Percentiles rank a stretch among this genome's conserved stretches.
Conservation (phyloP, 768 basidiomycete species). For the Suillus placidus region DNA sequence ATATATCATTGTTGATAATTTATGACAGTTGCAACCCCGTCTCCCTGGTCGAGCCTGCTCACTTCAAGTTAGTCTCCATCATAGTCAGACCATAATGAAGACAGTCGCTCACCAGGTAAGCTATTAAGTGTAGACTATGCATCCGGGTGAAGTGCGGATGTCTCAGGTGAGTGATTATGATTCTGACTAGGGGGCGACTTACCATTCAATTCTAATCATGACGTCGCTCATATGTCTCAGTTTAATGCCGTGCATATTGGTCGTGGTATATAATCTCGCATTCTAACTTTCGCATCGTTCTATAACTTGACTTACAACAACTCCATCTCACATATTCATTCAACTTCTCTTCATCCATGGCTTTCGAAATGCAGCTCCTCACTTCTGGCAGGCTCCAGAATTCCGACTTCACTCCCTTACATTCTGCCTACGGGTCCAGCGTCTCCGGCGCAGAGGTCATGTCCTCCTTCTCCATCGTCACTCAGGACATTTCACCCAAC, state of each 20-base stretch:
- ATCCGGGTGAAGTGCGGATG: background rate
- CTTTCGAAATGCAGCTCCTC: background rate
- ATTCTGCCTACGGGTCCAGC: background rate
- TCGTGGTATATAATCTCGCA: background rate
- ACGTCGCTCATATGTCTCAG: background rate
- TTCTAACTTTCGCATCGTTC: background rate
- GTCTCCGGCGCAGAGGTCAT: background rate
- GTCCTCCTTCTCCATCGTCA: background rate
- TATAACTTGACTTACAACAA: background rate
- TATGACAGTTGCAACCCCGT: no score
- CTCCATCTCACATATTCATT: background rate
- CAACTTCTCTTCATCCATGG: background rate
- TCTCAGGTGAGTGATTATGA: slow-evolving; percentile 4
- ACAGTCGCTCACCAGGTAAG: background rate
- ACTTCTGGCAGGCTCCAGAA: slow-evolving; percentile 2
- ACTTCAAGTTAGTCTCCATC: background rate
- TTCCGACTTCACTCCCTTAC: background rate
- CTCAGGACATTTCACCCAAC: background rate
- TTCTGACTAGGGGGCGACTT: background rate
- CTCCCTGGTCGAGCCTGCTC: background rate
- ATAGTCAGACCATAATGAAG: background rate
- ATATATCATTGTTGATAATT: background rate
- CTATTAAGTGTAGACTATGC: background rate
- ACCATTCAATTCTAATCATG: slow-evolving; percentile 1
- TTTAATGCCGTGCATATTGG: background rate